Evolutionary conservation across 306 rosid species (phyloP), one percentile per base, ranked within the genome.

Genomic region (Lotus japonicus): DNA sequence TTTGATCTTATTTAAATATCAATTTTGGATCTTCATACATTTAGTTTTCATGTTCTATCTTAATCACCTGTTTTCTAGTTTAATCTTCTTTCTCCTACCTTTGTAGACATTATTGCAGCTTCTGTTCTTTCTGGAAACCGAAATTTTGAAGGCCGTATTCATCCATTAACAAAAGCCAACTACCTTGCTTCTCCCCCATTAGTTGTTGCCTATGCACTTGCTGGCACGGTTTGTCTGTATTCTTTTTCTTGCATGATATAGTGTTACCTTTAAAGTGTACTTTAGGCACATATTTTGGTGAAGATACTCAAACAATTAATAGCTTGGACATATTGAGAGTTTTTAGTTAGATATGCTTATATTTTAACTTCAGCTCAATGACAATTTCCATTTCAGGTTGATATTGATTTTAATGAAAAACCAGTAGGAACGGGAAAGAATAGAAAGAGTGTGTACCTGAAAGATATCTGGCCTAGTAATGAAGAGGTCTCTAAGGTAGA

Each of bases 121-220:
- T 69, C 80, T 33, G 82, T 81, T 21, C 84, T 81, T 11, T 81
- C 86, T 48, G 86, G 86, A 69, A 79, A 81, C 55, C 16, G 81
- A 31, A 80, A 83, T 56, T 79, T 84, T 65, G 86, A 84, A 66
- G 86, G 89, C 0, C 84, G 19, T 59, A 35, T 81, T 39, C 80
- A 84, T 74, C 74, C 80, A 2, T 21, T 79, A 21, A 76, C 86
- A 1, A 79, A 86, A 76, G 79, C 84, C 14, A 81, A 81, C 38
- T 84, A 78, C 54, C 86, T 81, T 63, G 84, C 86, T 58, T 80
- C 86, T 14, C 89, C 86, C 58, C 82, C 82, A 9, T 64, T 78
- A 26, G 80, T 84, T 11, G 82, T 79, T 66, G 84, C 79, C 21
- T 84, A 78, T 45, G 85, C 85, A 0, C 83, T 75, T 65, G 79